These are phyloP conservation scores for Phytophthora lateralis DNA, from an alignment of 352 stramenopile species.

Conservation along the genomic window DNA sequence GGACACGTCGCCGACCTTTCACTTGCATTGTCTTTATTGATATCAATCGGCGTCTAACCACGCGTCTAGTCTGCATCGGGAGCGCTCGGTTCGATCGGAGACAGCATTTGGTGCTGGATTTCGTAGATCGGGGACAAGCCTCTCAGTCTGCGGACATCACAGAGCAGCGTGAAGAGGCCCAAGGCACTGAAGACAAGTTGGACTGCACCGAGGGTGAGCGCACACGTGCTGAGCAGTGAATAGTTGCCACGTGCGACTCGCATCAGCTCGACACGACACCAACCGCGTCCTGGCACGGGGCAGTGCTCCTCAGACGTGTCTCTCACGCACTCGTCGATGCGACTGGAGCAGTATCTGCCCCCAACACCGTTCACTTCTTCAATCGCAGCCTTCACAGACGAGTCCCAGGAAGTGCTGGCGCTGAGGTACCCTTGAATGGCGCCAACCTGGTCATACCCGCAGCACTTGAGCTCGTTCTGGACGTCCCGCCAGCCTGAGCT, in stretches of 20 bases:
- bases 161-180: slow-evolving; percentile 63
- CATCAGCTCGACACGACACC: slow-evolving; percentile 60
- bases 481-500: slow-evolving; percentile 42
- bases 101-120: slow-evolving; percentile 36
- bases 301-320: slow-evolving; percentile 38
- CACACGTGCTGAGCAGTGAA: slow-evolving; percentile 48
- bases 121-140: slow-evolving; percentile 43
- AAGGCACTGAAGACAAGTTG: slow-evolving; percentile 57
- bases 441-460: slow-evolving; percentile 44
- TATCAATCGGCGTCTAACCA: background rate
- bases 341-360: slow-evolving; percentile 47
- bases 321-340: slow-evolving; percentile 20
- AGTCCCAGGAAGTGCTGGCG: slow-evolving; percentile 39
- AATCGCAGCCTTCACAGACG: slow-evolving; percentile 38
- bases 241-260: slow-evolving; percentile 52
- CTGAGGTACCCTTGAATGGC: slow-evolving; percentile 24
- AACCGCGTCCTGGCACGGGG: slow-evolving; percentile 40
- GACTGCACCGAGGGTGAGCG: slow-evolving; percentile 44
- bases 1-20: slow-evolving; percentile 26
- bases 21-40: slow-evolving; percentile 16
- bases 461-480: slow-evolving; percentile 62
- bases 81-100: slow-evolving; percentile 28
- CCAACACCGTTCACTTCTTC: slow-evolving; percentile 40
- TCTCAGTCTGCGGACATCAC: slow-evolving; percentile 54
- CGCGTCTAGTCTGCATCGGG: slow-evolving; percentile 4